Evolutionary conservation across 352 stramenopile species (phyloP).

Genomic region (Pythium grandisporangium): DNA sequence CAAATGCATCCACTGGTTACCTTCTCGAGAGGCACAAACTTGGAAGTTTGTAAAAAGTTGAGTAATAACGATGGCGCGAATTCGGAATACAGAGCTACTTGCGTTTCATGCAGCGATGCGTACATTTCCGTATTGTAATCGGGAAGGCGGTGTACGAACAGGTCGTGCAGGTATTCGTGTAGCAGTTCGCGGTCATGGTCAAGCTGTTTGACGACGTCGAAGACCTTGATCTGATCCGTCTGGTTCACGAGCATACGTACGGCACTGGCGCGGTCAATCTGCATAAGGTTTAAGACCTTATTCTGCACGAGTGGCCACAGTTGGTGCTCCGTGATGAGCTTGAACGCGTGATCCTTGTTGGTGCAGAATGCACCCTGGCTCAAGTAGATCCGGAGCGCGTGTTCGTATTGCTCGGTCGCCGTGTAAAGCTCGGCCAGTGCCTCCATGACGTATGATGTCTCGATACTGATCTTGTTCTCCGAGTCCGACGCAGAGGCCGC

Average conservation of each 20-base stretch:
- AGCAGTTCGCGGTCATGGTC: conserved; percentile 54
- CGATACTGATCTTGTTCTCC: conserved; percentile 53
- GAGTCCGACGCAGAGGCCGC: conserved; percentile 13
- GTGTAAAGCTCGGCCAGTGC: conserved; percentile 75
- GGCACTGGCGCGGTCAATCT: conserved; percentile 58
- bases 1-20: conserved; percentile 11
- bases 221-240: conserved; percentile 71
- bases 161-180: conserved; percentile 69
- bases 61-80: conserved; percentile 55
- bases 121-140: conserved; percentile 81
- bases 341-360: conserved; percentile 82
- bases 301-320: conserved; percentile 69
- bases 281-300: conserved; percentile 71
- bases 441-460: conserved; percentile 80
- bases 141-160: conserved; percentile 52
- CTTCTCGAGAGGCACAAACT: conserved; percentile 80
- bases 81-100: conserved; percentile 68
- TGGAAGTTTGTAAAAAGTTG: conserved; percentile 72
- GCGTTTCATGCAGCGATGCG: conserved; percentile 54
- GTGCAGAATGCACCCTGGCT: conserved; percentile 77
- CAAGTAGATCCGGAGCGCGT: conserved; percentile 78
- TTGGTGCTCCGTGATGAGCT: conserved; percentile 77
- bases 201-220: conserved; percentile 68
- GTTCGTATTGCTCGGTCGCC: conserved; percentile 70
- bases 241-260: conserved; percentile 77